phyloP scores from a whole-genome alignment of 2,329 filamentous ascomycete species.

The Elsinoe perseae region DNA sequence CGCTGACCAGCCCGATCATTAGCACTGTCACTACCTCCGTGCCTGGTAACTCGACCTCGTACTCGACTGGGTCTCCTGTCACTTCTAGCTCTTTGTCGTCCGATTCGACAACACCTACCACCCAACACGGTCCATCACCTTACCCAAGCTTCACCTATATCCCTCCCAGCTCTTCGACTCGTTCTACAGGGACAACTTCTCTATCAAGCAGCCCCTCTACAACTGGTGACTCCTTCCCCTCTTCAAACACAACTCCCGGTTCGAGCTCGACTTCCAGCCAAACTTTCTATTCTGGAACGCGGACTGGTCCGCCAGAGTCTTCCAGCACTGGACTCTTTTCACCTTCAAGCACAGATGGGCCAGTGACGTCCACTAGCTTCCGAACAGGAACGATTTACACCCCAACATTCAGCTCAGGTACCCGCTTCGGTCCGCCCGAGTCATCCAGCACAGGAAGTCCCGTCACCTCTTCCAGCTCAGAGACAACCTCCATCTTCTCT shows the following conservation, averaged over 20 bases:
- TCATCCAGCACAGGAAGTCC: neutral
- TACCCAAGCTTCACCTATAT: conserved; percentile 13
- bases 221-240: neutral
- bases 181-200: neutral
- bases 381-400: neutral
- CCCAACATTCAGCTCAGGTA: conserved; percentile 18
- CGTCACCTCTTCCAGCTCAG: neutral
- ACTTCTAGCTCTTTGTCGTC: neutral
- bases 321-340: conserved; percentile 5
- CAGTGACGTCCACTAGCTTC: conserved; percentile 13
- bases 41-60: neutral
- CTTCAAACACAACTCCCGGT: neutral
- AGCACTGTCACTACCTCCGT: neutral
- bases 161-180: neutral
- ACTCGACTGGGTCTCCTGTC: neutral
- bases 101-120: neutral
- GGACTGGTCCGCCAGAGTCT: conserved; percentile 2
- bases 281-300: conserved; percentile 20
- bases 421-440: conserved; percentile 18
- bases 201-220: conserved; percentile 11
- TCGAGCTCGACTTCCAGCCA: neutral
- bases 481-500: neutral
- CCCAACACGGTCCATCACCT: neutral
- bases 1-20: conserved; percentile 13
- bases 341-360: neutral